Percentiles rank a stretch among this genome's conserved stretches.
These are phyloP conservation scores for Saururus chinensis DNA, from an alignment of 164 flowering plant genomes.

Conservation along the genomic window DNA sequence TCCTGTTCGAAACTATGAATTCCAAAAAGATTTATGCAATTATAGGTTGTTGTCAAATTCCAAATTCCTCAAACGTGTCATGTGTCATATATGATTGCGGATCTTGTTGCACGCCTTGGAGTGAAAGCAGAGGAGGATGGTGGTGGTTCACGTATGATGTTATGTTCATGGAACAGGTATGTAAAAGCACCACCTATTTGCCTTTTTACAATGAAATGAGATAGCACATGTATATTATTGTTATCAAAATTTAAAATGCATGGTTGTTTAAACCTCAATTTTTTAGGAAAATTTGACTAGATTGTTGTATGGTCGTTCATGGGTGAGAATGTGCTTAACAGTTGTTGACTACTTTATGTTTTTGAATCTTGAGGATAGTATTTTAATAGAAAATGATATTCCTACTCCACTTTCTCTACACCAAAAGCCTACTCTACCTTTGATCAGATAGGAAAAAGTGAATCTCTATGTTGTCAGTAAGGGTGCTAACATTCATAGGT, in stretches of 20 bases:
- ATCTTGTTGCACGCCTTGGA: constrained; percentile 67
- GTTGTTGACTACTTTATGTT: neutral
- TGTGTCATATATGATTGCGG: constrained; percentile 53
- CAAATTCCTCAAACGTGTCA: constrained; percentile 70
- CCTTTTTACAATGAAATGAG: neutral
- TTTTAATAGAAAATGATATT: too few relatives aligned
- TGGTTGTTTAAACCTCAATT: neutral
- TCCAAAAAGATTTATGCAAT: neutral
- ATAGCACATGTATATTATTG: neutral
- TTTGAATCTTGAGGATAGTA: neutral
- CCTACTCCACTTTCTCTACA: too few relatives aligned
- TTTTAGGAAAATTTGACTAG: neutral
- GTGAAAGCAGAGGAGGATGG: constrained; percentile 43
- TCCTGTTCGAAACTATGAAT: too few relatives aligned
- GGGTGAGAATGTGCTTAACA: neutral
- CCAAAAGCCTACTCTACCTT: too few relatives aligned
- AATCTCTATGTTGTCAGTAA: too few relatives aligned
- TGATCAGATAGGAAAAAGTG: too few relatives aligned
- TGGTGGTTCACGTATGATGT: constrained; percentile 64
- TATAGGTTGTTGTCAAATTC: constrained; percentile 73
- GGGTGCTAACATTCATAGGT: too few relatives aligned
- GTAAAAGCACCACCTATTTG: neutral
- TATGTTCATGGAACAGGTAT: constrained; percentile 94
- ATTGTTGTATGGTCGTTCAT: neutral
- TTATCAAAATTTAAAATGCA: neutral